Evolutionary conservation across 192 early-diverging fungal genomes (phyloP), one percentile per base, ranked within the genome.

Genomic region (Glomus cerebriforme): DNA sequence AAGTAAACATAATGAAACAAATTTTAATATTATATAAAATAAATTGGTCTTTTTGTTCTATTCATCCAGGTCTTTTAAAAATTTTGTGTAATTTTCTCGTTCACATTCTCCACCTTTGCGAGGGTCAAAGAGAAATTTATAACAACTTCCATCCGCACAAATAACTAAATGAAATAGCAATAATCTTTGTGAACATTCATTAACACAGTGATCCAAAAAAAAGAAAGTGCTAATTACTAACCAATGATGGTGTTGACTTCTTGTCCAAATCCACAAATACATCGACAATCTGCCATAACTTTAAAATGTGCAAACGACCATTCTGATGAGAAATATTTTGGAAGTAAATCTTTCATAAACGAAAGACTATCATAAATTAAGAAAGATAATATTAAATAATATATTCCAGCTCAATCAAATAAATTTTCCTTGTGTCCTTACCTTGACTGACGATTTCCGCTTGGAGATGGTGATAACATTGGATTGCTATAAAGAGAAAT

Each of bases 281-380:
- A 97, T 68, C 92, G 90, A 65, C 90, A 89, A 73, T 95, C 95
- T 24, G 90, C 87, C 12, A 91, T 89, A 17, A 97, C 82, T 65
- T 91, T 90, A 77, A 92, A 94, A 75, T 96, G 94, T 9, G 95
- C 95, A 88, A 98, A 98, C 1, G 92, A 93, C 95, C 95, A 97
- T 77, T 93, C 93, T 5, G 92, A 94, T n/a, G 93, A 94, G 88
- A 98, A 98, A 82, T 98, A 98, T 79, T 95, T 95, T 67, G 96
- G 96, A 80, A 97, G 82, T 17, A 95, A 73, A 63, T 94, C 92
- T 79, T 93, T 93, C 92, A 95, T 91, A 71, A 95, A 95, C 7
- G 86, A 81, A 4, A 86, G 58, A 66, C 85, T 85, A 75, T 35
- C 27, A 35, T 59, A n/a, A 65, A 12, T 17, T n/a, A n/a, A n/a